Evolutionary conservation across 768 basidiomycete genomes (phyloP).

Genomic region (Pleurotus sapidus): DNA sequence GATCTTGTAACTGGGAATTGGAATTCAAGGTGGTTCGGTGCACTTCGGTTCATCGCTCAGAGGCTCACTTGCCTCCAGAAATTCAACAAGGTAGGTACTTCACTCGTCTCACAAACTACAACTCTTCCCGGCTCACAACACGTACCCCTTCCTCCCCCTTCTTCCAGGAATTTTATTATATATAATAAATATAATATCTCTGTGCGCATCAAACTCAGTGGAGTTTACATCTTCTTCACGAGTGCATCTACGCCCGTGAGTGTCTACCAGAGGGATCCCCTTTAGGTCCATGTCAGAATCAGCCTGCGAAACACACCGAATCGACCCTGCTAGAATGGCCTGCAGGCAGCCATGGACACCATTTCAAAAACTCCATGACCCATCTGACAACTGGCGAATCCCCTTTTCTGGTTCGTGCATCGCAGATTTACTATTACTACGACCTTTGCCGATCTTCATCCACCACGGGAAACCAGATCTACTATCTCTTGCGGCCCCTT

Average conservation of each 20-base stretch:
- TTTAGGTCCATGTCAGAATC: conserved; percentile 4
- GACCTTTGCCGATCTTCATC: conserved; percentile 42
- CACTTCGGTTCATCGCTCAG: background rate
- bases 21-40: conserved; percentile 1
- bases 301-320: conserved; percentile 16
- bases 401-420: conserved; percentile 12
- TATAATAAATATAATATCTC: background rate
- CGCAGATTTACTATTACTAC: conserved; percentile 19
- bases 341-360: conserved; percentile 20
- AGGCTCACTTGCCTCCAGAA: background rate
- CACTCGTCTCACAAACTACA: too few species aligned
- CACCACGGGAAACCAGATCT: conserved; percentile 31
- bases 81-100: background rate
- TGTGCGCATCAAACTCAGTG: conserved; percentile 1
- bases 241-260: conserved; percentile 17
- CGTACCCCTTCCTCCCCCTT: too few species aligned
- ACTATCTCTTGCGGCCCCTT: conserved; percentile 27
- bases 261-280: conserved; percentile 14
- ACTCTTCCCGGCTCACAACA: too few species aligned
- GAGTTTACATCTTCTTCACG: conserved; percentile 15
- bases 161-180: background rate
- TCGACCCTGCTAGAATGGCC: conserved; percentile 21
- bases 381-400: conserved; percentile 26
- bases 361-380: conserved; percentile 17
- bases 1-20: background rate